phyloP scores from a whole-genome alignment of 805 yeast species.

The Teunomyces cretensis region DNA sequence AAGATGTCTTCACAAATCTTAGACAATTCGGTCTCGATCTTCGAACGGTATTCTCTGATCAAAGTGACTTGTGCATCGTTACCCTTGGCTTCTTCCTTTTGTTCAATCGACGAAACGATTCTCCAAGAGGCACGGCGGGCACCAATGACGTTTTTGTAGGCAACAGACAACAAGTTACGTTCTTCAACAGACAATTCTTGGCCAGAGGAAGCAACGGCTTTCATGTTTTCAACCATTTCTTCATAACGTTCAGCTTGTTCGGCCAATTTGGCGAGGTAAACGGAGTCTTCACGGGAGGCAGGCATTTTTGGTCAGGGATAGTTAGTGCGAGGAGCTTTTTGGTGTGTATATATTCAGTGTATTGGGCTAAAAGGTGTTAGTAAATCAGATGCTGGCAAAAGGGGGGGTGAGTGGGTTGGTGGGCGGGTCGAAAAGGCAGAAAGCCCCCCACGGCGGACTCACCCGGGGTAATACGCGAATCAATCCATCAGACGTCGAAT shows the following conservation, averaged over 20 bases:
- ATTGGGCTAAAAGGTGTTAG: background rate
- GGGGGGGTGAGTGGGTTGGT: background rate
- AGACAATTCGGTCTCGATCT: constrained; percentile 89
- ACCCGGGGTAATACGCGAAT: too few relatives aligned
- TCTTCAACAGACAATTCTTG: constrained; percentile 96
- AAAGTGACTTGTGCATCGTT: constrained; percentile 85
- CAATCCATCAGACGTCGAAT: background rate
- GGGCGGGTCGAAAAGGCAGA: background rate
- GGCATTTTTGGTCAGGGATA: constrained; percentile 47
- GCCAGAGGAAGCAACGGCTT: constrained; percentile 93
- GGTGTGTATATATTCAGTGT: background rate
- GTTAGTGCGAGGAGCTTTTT: background rate
- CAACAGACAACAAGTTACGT: constrained; percentile 94
- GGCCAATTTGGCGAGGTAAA: constrained; percentile 95
- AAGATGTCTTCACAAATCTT: constrained; percentile 94
- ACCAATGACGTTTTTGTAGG: constrained; percentile 97
- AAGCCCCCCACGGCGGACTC: too few relatives aligned
- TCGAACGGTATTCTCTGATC: constrained; percentile 91
- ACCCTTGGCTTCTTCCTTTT: constrained; percentile 96
- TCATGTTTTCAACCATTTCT: constrained; percentile 99
- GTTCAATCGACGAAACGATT: constrained; percentile 96
- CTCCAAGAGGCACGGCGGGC: constrained; percentile 99
- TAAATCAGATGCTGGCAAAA: background rate
- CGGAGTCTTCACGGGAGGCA: constrained; percentile 94
- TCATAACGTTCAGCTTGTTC: constrained; percentile 99